Evolutionary conservation across 768 basidiomycete species (phyloP).

Genomic region (Hygrocybe coccinea): DNA sequence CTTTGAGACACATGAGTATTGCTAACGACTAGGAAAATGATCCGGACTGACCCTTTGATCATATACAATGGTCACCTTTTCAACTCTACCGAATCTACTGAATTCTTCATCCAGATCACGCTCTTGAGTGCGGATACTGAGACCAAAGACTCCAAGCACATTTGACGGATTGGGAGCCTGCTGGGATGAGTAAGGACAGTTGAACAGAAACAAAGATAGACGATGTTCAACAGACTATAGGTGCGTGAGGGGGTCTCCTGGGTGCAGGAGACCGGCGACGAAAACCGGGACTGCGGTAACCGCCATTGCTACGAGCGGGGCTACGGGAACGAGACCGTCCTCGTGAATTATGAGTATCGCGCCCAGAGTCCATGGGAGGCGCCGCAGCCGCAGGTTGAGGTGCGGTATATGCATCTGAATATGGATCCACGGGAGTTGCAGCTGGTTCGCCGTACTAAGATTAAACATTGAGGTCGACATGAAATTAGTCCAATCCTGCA

Average conservation of each 20-base stretch:
- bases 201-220: constrained; percentile 11
- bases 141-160: constrained; percentile 96
- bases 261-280: constrained; percentile 60
- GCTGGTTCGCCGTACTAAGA: constrained; percentile 62
- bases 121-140: constrained; percentile 92
- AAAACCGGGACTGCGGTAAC: constrained; percentile 52
- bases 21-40: constrained; percentile 1
- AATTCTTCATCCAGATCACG: constrained; percentile 95
- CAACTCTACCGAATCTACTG: constrained; percentile 78
- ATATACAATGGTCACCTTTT: constrained; percentile 95
- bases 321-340: constrained; percentile 76
- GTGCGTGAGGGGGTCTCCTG: constrained; percentile 64
- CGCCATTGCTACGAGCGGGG: constrained; percentile 46
- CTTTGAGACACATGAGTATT: constrained; percentile 12
- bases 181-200: constrained; percentile 38
- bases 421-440: constrained; percentile 64
- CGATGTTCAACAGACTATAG: constrained; percentile 51
- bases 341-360: constrained; percentile 52
- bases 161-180: constrained; percentile 85
- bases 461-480: constrained; percentile 8
- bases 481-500: constrained; percentile 12
- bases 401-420: constrained; percentile 76
- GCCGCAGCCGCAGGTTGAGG: constrained; percentile 49
- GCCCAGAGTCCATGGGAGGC: constrained; percentile 36
- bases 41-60: constrained; percentile 78